Base-by-base conservation (phyloP, 2,329 filamentous ascomycete species). In the Huntiella moniliformis region DNA sequence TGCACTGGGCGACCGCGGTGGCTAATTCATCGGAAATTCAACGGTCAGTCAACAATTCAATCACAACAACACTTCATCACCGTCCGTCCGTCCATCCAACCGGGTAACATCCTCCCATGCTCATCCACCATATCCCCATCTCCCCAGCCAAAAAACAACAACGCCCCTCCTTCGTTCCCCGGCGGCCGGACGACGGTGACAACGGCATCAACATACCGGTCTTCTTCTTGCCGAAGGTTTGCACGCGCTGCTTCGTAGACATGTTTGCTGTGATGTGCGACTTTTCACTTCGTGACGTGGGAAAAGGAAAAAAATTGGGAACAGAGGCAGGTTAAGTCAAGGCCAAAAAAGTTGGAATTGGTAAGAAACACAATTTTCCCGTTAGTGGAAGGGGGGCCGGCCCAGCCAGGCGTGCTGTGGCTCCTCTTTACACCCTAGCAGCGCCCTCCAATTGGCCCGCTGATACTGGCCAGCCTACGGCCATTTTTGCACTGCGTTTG, bases 161-260 rank as follows among this genome's bases (percentile, higher is more conserved):
- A 28, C 22, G 10, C 22, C 22, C 22, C 22, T 28, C 22, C 10
- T 8, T 28, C 22, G 22, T 28, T 28, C 22, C 22, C 22, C 10
- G 22, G 22, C 22, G 7, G 7, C 22, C 22, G 31, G 5, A 42
- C 31, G 31, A 16, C 28, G 31, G 17, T 16, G 33, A 38, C 42
- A 22, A 42, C 13, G 31, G 18, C 13, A 48, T 18, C 36, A 32
- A 38, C 48, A 50, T 50, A 49, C 50, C 85, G 64, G 78, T 86
- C 77, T 83, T 85, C 77, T 87, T 87, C 81, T 95, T 95, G 80
- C 87, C 87, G 82, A 96, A 95, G 82, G 86, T 94, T 78, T 94
- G 86, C 62, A 86, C 82, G 68, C 77, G 82, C 71, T 82, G 79
- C 60, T 74, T 71, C 61, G 78, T 71, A 67, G 82, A 79, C 78